These are phyloP conservation scores for carrot (Daucus carota) DNA, from an alignment of 129 eudicot species.

Conservation along the genomic window DNA sequence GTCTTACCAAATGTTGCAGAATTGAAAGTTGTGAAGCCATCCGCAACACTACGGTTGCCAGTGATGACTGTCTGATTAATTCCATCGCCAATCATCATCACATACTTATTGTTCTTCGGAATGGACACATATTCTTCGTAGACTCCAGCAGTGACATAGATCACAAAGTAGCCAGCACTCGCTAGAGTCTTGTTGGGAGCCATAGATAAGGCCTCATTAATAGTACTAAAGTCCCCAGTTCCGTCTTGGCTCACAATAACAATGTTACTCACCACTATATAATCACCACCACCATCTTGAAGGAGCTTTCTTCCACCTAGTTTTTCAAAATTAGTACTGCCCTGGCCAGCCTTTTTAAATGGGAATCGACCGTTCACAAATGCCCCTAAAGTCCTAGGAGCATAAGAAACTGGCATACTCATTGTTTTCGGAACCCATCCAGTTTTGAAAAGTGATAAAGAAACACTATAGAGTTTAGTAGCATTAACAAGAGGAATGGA, in stretches of 20 bases:
- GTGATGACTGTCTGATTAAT: conserved; percentile 59
- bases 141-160: conserved; percentile 39
- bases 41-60: conserved; percentile 52
- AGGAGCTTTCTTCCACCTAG: conserved; percentile 11
- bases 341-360: conserved; percentile 12
- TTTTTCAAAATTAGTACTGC: background rate
- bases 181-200: conserved; percentile 46
- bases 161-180: conserved; percentile 37
- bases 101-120: conserved; percentile 35
- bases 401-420: background rate
- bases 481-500: conserved; percentile 12
- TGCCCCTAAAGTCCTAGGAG: background rate
- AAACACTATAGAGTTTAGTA: background rate
- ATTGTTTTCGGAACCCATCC: background rate
- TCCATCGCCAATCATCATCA: conserved; percentile 77
- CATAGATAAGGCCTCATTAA: conserved; percentile 41
- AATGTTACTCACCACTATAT: conserved; percentile 21
- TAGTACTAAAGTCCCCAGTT: conserved; percentile 41
- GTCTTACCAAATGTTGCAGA: conserved; percentile 59
- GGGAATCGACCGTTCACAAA: conserved; percentile 14
- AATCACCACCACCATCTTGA: conserved; percentile 4
- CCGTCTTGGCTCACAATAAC: conserved; percentile 53
- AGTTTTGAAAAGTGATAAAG: background rate
- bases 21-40: conserved; percentile 59
- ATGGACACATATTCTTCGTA: conserved; percentile 58